Percentiles rank a stretch among this genome's conserved stretches.
Conservation (phyloP, 257 asterid species). For the Paulownia fortunei region DNA sequence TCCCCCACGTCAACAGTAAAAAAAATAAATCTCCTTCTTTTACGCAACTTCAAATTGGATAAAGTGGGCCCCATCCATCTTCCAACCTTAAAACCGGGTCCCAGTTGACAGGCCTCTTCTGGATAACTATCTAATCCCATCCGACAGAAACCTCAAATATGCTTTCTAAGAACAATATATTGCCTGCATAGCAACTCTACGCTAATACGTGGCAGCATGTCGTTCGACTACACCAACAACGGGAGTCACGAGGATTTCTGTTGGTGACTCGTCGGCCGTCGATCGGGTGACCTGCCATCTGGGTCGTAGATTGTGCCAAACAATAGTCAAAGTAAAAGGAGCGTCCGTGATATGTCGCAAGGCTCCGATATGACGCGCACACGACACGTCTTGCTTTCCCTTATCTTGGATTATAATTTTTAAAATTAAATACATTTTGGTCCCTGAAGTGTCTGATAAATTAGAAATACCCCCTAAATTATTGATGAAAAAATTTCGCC, state of each 20-base stretch:
- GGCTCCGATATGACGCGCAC: too few relatives aligned
- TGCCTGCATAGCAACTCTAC: too few relatives aligned
- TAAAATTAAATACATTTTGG: too few relatives aligned
- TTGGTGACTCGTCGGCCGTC: neutral
- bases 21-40: neutral
- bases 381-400: neutral
- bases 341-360: slow-evolving; percentile 19
- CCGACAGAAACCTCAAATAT: neutral
- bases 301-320: neutral
- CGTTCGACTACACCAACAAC: neutral
- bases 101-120: neutral
- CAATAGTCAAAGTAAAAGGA: neutral
- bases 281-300: slow-evolving; percentile 16
- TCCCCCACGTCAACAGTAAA: neutral
- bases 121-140: slow-evolving; percentile 21
- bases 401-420: neutral
- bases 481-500: too few relatives aligned
- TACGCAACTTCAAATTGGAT: slow-evolving; percentile 25
- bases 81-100: neutral
- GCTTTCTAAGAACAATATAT: neutral
- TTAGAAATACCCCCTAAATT: too few relatives aligned
- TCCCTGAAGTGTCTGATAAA: too few relatives aligned
- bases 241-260: neutral
- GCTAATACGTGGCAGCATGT: slow-evolving; percentile 8
- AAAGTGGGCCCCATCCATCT: slow-evolving; percentile 19